phyloP scores from a whole-genome alignment of 139 green algal species.

The Volvox reticuliferus region DNA sequence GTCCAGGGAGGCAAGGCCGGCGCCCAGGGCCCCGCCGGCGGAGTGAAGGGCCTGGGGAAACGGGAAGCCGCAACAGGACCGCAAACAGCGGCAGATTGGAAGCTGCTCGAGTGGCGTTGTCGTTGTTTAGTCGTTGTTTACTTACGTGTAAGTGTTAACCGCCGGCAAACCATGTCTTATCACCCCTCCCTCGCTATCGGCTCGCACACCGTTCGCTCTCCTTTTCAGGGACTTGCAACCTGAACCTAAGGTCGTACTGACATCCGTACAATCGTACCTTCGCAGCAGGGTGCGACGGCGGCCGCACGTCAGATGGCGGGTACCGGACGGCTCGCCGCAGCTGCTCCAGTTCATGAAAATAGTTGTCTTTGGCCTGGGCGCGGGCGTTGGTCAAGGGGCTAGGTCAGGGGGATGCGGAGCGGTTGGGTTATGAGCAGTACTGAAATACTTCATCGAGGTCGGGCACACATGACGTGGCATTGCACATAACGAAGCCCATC shows the following conservation, averaged over 20 bases:
- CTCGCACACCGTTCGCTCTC: background rate
- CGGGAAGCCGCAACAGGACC: background rate
- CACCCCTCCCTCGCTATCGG: background rate
- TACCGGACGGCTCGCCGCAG: constrained; percentile 79
- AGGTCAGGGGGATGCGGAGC: no score
- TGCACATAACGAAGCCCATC: no score
- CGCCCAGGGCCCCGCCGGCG: background rate
- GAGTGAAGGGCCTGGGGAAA: background rate
- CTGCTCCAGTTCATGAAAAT: constrained; percentile 77
- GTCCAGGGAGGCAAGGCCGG: constrained; percentile 36
- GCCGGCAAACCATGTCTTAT: no score
- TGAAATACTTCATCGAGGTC: no score
- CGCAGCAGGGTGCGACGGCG: constrained; percentile 25
- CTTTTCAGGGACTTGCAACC: background rate
- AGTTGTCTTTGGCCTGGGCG: constrained; percentile 78
- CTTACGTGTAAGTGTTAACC: no score
- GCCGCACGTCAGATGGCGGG: constrained; percentile 64
- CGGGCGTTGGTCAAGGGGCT: background rate
- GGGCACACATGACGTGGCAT: no score
- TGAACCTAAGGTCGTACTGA: background rate
- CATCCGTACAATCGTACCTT: constrained; percentile 34
- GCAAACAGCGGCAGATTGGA: background rate
- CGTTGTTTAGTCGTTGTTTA: no score
- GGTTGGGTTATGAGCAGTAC: background rate
- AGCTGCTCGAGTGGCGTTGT: no score